Evolutionary conservation across 768 basidiomycete species (phyloP).

Genomic region (Agaricus bisporus): DNA sequence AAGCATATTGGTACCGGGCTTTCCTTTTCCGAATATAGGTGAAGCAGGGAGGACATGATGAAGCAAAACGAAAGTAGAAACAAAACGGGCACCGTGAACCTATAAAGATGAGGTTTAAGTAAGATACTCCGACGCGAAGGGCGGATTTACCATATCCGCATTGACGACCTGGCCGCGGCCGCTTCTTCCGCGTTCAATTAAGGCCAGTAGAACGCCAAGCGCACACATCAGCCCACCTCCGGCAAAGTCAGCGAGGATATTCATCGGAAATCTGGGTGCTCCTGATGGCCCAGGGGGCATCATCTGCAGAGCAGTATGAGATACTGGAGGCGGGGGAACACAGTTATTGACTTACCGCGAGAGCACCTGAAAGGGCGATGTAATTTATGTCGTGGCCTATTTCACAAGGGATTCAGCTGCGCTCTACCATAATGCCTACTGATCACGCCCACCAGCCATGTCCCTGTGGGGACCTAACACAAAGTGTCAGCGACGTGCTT

Average conservation of each 20-base stretch:
- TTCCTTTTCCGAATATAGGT: constrained; percentile 27
- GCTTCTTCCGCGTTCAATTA: constrained; percentile 59
- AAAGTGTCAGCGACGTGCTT: not conserved
- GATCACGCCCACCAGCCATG: constrained; percentile 58
- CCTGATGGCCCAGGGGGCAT: constrained; percentile 60
- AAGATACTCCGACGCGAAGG: not conserved
- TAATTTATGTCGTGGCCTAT: constrained; percentile 81
- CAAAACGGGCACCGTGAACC: constrained; percentile 76
- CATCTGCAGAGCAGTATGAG: constrained; percentile 23
- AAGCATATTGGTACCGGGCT: constrained; percentile 53
- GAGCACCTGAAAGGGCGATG: constrained; percentile 68
- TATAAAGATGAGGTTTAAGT: constrained; percentile 20
- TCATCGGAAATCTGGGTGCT: constrained; percentile 68
- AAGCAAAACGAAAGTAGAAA: constrained; percentile 68
- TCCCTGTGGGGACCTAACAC: constrained; percentile 56
- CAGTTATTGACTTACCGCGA: constrained; percentile 41
- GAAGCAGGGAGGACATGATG: constrained; percentile 30
- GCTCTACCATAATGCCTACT: not conserved
- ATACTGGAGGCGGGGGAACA: not conserved
- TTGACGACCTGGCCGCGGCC: constrained; percentile 72
- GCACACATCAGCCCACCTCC: constrained; percentile 74
- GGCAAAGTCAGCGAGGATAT: constrained; percentile 78
- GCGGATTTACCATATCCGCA: constrained; percentile 60
- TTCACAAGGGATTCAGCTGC: constrained; percentile 14
- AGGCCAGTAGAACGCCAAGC: constrained; percentile 66